Evolutionary conservation across 2,329 filamentous ascomycete genomes (phyloP), one percentile per base, ranked within the genome.

Genomic region (Fusarium oligoseptatum): DNA sequence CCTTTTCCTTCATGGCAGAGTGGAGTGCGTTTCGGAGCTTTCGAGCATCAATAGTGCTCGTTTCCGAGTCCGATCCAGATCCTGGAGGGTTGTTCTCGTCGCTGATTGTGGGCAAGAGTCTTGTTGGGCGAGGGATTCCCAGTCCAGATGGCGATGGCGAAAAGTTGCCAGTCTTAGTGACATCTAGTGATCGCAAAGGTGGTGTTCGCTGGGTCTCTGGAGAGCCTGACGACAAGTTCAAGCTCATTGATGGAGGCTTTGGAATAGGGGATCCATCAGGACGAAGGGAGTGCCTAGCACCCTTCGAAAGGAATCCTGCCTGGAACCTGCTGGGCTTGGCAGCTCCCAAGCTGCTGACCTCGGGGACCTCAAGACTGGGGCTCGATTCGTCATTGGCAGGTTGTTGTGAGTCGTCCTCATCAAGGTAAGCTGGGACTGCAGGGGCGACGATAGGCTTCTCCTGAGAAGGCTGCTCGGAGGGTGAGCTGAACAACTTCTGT

Each of bases 311-410:
- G 82, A 98, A 98, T 6, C 96, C 96, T 3, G 95, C 89, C 78
- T 97, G 94, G 84, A 98, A 98, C 50, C 96, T 90, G 83, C 90
- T 93, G 60, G 90, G 90, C 77, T 94, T 94, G 37, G 83, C 76
- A 17, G 79, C 68, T 27, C 71, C 65, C 55, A 75, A 71, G 55
- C 74, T 81, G 17, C 67, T 82, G 15, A 81, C 77, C 50, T 88
- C 86, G 0, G 85, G 84, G 0, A 91, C 81, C 48, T 92, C 89
- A 39, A 92, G 84, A 3, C 90, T 91, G 1, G 90, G 84, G 88
- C 90, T 81, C 80, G 89, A 78, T 82, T 87, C 71, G 83, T 92
- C 79, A 88, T 86, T 70, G 17, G 70, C 60, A 15, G 68, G 20
- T 5, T 64, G 50, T 20, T 76, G 68, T 17, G 64, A n/a, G 10